Base-by-base conservation (phyloP, 495 filamentous ascomycete genomes). In the Neurospora sp. region DNA sequence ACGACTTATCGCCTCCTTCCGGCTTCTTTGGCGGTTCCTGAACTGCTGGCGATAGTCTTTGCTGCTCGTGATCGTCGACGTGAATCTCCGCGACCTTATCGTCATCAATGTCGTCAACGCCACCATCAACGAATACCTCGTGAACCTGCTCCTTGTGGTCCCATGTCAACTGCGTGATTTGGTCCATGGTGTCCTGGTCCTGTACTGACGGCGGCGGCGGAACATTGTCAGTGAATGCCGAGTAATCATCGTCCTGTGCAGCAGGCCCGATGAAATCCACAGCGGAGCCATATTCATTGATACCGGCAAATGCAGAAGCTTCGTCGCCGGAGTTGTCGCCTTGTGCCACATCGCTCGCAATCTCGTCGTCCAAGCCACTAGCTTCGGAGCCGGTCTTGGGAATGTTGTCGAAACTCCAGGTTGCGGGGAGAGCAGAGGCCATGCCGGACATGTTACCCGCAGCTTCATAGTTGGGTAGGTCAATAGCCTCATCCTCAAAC, bases 1-100 rank as follows among this genome's bases (percentile, higher is more conserved):
- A 66, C 22, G 53, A 66, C 53, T 35, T 66, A 31, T 66, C 53
- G 53, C 53, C 53, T 18, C 14, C 27, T 35, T 66, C 53, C 27
- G 53, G 53, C 27, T 66, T 35, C 53, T 35, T 66, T 66, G 27
- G 53, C 14, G 53, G 27, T 42, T 46, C 69, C 69, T 48, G 68
- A 70, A 53, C 68, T 75, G 37, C 35, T 72, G 18, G 53, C 3
- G 53, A 66, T 44, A 38, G 69, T 37, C 40, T 20, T n/a, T 75
- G 72, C 31, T 76, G 74, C 8, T 75, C 71, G 18, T 78, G 78
- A 39, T 82, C 82, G 40, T 80, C 81, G 10, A 86, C 73, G 66
- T 83, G 83, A 18, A 86, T 86, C 75, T 86, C 84, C 9, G 83
- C 79, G 6, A 84, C 84, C 71, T 75, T 78, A 59, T 81, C 79